These are phyloP conservation scores for Diplosphaera chodatii DNA, from an alignment of 139 green algal species.

Conservation along the genomic window DNA sequence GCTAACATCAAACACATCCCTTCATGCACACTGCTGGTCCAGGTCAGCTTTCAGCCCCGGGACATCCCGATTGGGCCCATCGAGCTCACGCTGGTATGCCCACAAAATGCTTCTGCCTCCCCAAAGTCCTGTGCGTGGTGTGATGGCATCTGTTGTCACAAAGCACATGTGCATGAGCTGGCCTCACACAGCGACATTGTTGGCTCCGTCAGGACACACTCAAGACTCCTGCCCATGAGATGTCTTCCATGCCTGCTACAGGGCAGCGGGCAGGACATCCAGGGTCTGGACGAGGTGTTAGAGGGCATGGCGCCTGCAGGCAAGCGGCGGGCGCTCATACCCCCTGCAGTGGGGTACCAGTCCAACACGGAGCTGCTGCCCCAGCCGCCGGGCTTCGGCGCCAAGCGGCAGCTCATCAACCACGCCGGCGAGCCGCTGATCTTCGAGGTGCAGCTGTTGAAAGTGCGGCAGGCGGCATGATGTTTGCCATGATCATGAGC, in stretches of 20 bases:
- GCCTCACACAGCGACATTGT: no score
- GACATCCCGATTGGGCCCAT: constrained; percentile 65
- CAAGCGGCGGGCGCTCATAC: constrained; percentile 60
- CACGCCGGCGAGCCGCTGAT: constrained; percentile 69
- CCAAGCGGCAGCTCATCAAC: constrained; percentile 70
- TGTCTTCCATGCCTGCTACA: no score
- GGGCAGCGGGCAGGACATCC: no score
- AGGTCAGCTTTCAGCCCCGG: constrained; percentile 59
- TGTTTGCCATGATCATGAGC: no score
- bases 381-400: constrained; percentile 70
- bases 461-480: background rate
- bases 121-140: no score
- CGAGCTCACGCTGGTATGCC: constrained; percentile 37
- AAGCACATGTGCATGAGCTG: no score
- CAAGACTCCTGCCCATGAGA: no score
- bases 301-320: constrained; percentile 47
- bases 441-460: constrained; percentile 75
- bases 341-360: constrained; percentile 51
- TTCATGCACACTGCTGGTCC: no score
- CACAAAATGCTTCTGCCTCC: background rate
- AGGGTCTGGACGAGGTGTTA: constrained; percentile 37
- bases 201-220: no score
- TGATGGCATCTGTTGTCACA: no score
- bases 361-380: constrained; percentile 20
- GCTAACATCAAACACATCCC: no score